Conservation (phyloP, 2,329 filamentous ascomycete genomes). For the Penicillium digitatum region DNA sequence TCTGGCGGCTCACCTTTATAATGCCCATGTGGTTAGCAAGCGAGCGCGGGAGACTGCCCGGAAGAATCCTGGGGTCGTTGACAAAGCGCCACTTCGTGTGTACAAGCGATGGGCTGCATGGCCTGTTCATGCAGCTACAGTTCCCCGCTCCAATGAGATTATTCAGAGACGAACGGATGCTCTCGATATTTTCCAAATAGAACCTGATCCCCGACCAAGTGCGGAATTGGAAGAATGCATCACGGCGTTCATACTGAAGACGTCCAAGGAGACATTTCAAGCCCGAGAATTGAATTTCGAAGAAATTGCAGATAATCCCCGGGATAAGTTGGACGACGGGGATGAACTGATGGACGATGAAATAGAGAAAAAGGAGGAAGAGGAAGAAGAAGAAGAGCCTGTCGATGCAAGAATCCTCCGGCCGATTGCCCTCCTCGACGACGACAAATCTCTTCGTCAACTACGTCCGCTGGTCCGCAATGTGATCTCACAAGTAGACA, state of each 20-base stretch:
- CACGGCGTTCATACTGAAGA: constrained; percentile 60
- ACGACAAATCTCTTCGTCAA: constrained; percentile 49
- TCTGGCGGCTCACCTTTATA: constrained; percentile 72
- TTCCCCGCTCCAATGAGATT: constrained; percentile 57
- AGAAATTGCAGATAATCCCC: neutral
- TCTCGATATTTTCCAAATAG: constrained; percentile 50
- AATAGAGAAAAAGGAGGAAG: constrained; percentile 2
- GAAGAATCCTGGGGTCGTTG: constrained; percentile 7
- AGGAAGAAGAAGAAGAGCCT: constrained; percentile 21
- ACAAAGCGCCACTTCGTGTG: constrained; percentile 39
- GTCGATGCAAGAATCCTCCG: constrained; percentile 14
- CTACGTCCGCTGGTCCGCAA: constrained; percentile 67
- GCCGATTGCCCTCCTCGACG: constrained; percentile 28
- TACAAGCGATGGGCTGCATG: constrained; percentile 74
- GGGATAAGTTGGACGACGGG: constrained; percentile 15
- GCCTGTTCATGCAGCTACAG: constrained; percentile 63
- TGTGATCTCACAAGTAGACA: constrained; percentile 65
- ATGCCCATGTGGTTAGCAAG: constrained; percentile 65
- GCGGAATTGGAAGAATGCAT: constrained; percentile 66
- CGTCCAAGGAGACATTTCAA: constrained; percentile 63
- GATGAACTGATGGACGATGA: constrained; percentile 15
- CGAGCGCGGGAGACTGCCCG: constrained; percentile 29
- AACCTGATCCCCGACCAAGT: constrained; percentile 50
- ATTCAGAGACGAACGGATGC: constrained; percentile 50
- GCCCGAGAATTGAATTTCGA: constrained; percentile 36